phyloP scores from a whole-genome alignment of 495 filamentous ascomycete species.

The Coniosporium apollinis region DNA sequence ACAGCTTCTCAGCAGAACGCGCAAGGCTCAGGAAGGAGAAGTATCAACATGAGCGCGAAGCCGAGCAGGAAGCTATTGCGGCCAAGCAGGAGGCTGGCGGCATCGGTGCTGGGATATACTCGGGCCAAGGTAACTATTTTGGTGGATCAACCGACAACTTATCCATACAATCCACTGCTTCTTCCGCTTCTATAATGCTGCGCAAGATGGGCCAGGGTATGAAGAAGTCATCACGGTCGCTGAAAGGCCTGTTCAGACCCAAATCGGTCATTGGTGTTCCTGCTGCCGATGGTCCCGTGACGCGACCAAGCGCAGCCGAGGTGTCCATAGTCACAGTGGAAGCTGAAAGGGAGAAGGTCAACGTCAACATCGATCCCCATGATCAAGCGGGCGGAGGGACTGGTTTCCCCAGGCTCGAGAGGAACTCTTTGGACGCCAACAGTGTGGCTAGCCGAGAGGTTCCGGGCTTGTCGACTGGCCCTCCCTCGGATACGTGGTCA shows the following conservation, averaged over 20 bases:
- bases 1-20: constrained; percentile 38
- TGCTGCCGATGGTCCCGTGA: constrained; percentile 43
- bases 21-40: constrained; percentile 55
- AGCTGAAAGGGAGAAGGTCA: constrained; percentile 72
- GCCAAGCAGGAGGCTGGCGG: constrained; percentile 81
- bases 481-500: constrained; percentile 34
- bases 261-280: constrained; percentile 76
- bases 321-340: constrained; percentile 94
- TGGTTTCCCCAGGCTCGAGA: constrained; percentile 78
- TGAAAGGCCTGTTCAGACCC: constrained; percentile 88
- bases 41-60: constrained; percentile 53
- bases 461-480: constrained; percentile 35
- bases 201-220: constrained; percentile 97
- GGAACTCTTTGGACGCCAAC: constrained; percentile 51
- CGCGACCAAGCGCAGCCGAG: constrained; percentile 55
- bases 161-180: constrained; percentile 93
- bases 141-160: constrained; percentile 88
- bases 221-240: constrained; percentile 77
- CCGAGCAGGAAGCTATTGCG: constrained; percentile 79
- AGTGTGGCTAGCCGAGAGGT: constrained; percentile 22
- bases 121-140: constrained; percentile 71
- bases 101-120: constrained; percentile 86
- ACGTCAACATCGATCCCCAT: constrained; percentile 55
- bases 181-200: constrained; percentile 97
- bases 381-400: constrained; percentile 57